Base-by-base conservation (phyloP, 2,329 filamentous ascomycete species). In the Diaporthe helianthi region DNA sequence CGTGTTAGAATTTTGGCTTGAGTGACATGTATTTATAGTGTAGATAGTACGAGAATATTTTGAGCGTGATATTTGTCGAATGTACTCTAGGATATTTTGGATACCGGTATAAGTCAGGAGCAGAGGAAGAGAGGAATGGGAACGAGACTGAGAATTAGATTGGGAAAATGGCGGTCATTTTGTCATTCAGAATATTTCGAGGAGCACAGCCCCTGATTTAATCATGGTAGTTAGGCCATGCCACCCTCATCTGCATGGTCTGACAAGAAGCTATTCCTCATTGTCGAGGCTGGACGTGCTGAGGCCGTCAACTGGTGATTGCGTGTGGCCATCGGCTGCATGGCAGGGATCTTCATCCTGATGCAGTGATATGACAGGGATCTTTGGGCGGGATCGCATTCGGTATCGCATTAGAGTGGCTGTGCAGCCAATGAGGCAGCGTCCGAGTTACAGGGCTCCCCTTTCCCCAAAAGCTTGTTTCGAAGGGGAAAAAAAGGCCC, bases 311-410 rank as follows among this genome's bases (percentile, higher is more conserved):
- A n/a, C n/a, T n/a, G n/a, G n/a, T n/a, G n/a, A n/a, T n/a, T n/a
- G n/a, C n/a, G n/a, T n/a, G n/a, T n/a, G n/a, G n/a, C n/a, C n/a
- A n/a, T n/a, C n/a, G n/a, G n/a, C n/a, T n/a, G n/a, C 41, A 46
- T 26, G 51, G 8, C 60, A 64, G 33, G 49, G 67, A 65, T 69
- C 1, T 1, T 3, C 12, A 61, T 60, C 36, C 47, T 55, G 10
- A 49, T 9, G 41, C 47, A 31, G 22, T 31, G 65, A 44, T n/a
- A 17, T 0, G 2, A 1, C 15, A 12, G 44, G n/a, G 44, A 22
- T 47, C 8, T 13, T n/a, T 10, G 4, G 13, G 44, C 64, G 68
- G 68, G 68, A 54, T 69, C 68, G 68, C 52, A n/a, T 8, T 69
- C 68, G 68, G 68, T 36, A 33, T 69, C 68, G 68, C 54, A 67